phyloP scores from a whole-genome alignment of 75 land plant species.

The Sequoia sempervirens region DNA sequence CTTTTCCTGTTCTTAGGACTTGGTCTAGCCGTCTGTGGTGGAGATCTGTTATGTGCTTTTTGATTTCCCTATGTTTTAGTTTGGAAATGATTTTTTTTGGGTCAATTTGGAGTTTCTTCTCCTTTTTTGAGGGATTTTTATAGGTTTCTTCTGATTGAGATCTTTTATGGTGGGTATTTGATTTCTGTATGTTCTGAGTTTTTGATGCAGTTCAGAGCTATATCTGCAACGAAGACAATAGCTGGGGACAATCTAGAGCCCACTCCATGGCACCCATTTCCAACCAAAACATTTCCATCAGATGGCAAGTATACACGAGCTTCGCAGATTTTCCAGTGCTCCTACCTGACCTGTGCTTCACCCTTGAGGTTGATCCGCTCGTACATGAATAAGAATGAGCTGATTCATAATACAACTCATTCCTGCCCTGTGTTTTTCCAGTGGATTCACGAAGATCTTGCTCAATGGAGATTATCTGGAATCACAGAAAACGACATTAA shows the following conservation, averaged over 20 bases:
- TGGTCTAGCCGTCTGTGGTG: background rate
- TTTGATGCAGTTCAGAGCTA: conserved; percentile 1
- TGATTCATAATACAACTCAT: background rate
- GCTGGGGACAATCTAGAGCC: conserved; percentile 69
- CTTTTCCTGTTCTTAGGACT: background rate
- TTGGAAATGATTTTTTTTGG: background rate
- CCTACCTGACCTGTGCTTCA: conserved; percentile 21
- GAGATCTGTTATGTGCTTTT: background rate
- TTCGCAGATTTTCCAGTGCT: conserved; percentile 28
- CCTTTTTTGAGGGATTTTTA: background rate
- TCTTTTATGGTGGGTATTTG: background rate
- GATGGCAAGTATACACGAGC: background rate
- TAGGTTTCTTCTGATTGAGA: background rate
- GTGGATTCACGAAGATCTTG: conserved; percentile 52
- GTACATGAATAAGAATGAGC: background rate
- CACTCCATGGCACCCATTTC: conserved; percentile 72
- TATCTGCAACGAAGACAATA: conserved; percentile 33
- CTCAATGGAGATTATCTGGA: conserved; percentile 46
- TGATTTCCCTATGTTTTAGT: background rate
- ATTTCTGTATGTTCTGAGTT: background rate
- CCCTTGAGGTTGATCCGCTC: background rate
- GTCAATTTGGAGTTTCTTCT: background rate
- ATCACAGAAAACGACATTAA: conserved; percentile 22
- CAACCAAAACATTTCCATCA: conserved; percentile 4
- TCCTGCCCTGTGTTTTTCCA: conserved; percentile 51